These are phyloP conservation scores for Globisporangium barbulae DNA, from an alignment of 352 stramenopile species.

Conservation along the genomic window DNA sequence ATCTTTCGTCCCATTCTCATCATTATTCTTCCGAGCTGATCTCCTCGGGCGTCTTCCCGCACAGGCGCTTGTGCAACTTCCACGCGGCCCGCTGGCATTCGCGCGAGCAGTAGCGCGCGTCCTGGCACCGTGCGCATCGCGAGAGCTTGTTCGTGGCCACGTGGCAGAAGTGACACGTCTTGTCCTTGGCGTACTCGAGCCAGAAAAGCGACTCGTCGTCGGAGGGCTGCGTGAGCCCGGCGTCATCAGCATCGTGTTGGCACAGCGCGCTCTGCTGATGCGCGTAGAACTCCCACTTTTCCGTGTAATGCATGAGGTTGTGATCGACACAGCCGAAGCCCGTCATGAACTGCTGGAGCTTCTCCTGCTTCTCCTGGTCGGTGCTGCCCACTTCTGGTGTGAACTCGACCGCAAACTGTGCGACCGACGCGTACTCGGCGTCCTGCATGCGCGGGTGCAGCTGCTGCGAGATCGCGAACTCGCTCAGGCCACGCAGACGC, in stretches of 20 bases:
- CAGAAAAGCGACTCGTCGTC: slow-evolving; percentile 69
- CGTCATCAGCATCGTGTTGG: slow-evolving; percentile 24
- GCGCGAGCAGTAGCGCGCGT: slow-evolving; percentile 79
- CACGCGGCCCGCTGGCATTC: slow-evolving; percentile 77
- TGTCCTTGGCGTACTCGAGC: slow-evolving; percentile 51
- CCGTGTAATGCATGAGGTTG: slow-evolving; percentile 78
- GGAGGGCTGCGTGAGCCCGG: slow-evolving; percentile 34
- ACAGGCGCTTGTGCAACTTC: slow-evolving; percentile 78
- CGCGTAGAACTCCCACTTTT: slow-evolving; percentile 84
- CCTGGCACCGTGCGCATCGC: slow-evolving; percentile 58
- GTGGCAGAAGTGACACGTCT: slow-evolving; percentile 70
- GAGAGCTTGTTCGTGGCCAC: slow-evolving; percentile 46
- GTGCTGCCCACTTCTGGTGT: slow-evolving; percentile 27
- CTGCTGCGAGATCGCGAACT: slow-evolving; percentile 77
- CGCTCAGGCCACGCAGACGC: slow-evolving; percentile 56
- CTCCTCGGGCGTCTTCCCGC: slow-evolving; percentile 50
- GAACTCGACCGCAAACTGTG: slow-evolving; percentile 79
- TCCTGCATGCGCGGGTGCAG: slow-evolving; percentile 44
- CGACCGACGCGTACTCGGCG: slow-evolving; percentile 45
- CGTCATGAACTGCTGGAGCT: slow-evolving; percentile 59
- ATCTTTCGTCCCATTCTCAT: slow-evolving; percentile 2
- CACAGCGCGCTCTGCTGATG: slow-evolving; percentile 35
- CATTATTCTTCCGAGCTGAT: slow-evolving; percentile 22
- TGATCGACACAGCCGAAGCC: slow-evolving; percentile 66
- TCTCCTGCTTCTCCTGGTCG: slow-evolving; percentile 28